Percentiles rank a stretch among this genome's conserved stretches.
These are phyloP conservation scores for Boechera divaricarpa DNA, from an alignment of 345 rosid genomes.

Conservation along the genomic window DNA sequence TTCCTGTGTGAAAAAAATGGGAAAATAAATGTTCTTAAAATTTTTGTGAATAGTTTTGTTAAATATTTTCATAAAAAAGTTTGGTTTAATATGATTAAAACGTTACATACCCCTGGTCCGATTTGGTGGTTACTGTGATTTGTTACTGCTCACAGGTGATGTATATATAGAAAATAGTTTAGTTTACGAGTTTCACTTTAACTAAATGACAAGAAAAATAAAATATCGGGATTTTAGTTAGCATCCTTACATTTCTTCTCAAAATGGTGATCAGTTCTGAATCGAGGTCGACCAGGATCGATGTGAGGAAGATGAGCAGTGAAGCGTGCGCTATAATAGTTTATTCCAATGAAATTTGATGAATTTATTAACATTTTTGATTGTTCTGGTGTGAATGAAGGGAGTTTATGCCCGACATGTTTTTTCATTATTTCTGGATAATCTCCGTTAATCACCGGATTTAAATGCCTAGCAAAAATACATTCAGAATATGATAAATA, in stretches of 20 bases:
- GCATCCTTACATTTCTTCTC: constrained; percentile 20
- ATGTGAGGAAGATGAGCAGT: constrained; percentile 22
- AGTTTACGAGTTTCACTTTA: not conserved
- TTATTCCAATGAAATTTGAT: constrained; percentile 34
- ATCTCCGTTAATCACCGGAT: constrained; percentile 38
- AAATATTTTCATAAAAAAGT: not conserved
- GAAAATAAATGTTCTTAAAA: not conserved
- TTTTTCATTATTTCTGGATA: constrained; percentile 35
- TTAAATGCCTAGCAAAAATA: constrained; percentile 32
- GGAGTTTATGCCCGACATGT: constrained; percentile 24
- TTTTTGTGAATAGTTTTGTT: not conserved
- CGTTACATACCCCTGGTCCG: constrained; percentile 35
- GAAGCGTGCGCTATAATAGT: constrained; percentile 25
- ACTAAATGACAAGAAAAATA: not conserved
- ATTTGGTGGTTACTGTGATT: constrained; percentile 23
- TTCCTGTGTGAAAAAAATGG: not conserved
- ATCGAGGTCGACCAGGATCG: constrained; percentile 6
- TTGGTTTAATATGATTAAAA: not conserved
- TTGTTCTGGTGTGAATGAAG: constrained; percentile 33
- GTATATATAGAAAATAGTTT: constrained; percentile 1
- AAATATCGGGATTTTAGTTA: not conserved
- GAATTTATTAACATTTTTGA: constrained; percentile 41
- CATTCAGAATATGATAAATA: not conserved
- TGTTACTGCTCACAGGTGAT: constrained; percentile 22
- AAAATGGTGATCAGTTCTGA: constrained; percentile 25